Conservation (phyloP, 257 asterid species). For the Henckelia pumila region DNA sequence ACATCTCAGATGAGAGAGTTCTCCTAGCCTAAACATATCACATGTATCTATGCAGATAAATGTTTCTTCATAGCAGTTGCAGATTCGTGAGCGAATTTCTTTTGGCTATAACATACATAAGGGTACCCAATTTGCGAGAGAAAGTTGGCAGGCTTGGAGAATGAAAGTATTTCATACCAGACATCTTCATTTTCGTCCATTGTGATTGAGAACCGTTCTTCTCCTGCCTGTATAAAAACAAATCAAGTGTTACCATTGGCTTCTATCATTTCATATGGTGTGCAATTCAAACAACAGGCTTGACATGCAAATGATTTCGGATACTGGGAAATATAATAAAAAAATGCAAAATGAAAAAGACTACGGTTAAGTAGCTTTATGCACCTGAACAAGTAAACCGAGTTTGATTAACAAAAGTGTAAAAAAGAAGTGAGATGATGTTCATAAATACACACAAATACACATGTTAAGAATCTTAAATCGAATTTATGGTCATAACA, state of each 20-base stretch:
- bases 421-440: neutral
- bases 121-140: constrained; percentile 76
- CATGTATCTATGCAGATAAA: constrained; percentile 39
- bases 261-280: neutral
- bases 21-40: constrained; percentile 11
- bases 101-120: constrained; percentile 71
- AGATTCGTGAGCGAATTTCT: constrained; percentile 77
- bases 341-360: neutral
- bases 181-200: constrained; percentile 83
- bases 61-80: constrained; percentile 60
- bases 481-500: neutral
- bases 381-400: neutral
- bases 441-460: neutral
- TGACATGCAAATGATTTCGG: constrained; percentile 3
- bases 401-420: neutral
- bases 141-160: constrained; percentile 79
- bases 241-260: constrained; percentile 18
- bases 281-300: neutral
- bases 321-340: neutral
- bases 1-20: constrained; percentile 14
- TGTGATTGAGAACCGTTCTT: constrained; percentile 87
- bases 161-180: constrained; percentile 90
- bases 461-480: neutral
- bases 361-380: neutral
- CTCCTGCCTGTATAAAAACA: constrained; percentile 72